These are phyloP conservation scores for Gigaspora rosea DNA, from an alignment of 192 early-diverging fungal species.

Conservation along the genomic window DNA sequence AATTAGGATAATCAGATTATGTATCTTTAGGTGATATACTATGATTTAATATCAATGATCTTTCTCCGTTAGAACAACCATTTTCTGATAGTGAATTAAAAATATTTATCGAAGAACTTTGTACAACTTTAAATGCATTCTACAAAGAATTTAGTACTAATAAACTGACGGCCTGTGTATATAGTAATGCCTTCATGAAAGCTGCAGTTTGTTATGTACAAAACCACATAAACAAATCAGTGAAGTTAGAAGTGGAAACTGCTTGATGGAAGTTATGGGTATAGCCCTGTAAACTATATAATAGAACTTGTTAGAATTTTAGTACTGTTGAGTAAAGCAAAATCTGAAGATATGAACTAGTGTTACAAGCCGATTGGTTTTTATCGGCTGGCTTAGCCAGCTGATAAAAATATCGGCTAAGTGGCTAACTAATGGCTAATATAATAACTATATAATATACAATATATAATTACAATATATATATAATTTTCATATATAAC, in stretches of 20 bases:
- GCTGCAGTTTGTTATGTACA: conserved; percentile 14
- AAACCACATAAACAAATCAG: conserved; percentile 16
- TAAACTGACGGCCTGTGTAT: conserved; percentile 12
- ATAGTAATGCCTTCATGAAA: conserved; percentile 23
- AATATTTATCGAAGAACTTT: conserved; percentile 1
- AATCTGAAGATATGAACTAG: too few species aligned
- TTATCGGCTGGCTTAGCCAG: too few species aligned
- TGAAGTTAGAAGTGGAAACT: conserved; percentile 6
- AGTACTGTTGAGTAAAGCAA: conserved; percentile 24
- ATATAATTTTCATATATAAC: too few species aligned
- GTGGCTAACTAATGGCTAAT: too few species aligned
- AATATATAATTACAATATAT: too few species aligned
- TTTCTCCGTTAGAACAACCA: conserved; percentile 14
- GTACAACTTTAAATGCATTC: conserved; percentile 9
- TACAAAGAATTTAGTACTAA: conserved; percentile 12
- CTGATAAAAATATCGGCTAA: too few species aligned
- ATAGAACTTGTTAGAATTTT: conserved; percentile 15
- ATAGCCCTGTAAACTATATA: conserved; percentile 30
- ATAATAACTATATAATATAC: too few species aligned
- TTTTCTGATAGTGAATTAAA: conserved; percentile 17
- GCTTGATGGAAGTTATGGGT: conserved; percentile 26
- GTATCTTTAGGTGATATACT: conserved; percentile 4
- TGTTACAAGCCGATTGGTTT: too few species aligned
- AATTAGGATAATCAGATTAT: neutral
- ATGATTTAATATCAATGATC: conserved; percentile 12